These are phyloP conservation scores for Salinomyces thailandicus DNA, from an alignment of 2,329 filamentous ascomycete genomes.

Conservation along the genomic window DNA sequence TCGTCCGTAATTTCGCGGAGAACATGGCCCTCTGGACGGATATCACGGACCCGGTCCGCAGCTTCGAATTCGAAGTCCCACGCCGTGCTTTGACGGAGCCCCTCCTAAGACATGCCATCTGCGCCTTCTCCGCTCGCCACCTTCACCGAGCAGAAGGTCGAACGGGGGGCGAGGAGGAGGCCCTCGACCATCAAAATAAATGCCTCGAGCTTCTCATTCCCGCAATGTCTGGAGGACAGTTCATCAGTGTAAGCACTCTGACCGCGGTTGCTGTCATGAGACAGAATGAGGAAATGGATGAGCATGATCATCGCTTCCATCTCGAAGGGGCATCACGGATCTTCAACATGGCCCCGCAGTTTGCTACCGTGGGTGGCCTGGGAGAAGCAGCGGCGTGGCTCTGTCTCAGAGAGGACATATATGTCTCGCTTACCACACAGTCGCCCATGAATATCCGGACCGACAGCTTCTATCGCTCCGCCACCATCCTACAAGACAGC, in stretches of 20 bases:
- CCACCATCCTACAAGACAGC: constrained; percentile 6
- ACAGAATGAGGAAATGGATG: constrained; percentile 39
- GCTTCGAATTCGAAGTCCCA: constrained; percentile 38
- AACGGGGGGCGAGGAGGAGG: constrained; percentile 30
- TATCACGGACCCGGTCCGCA: constrained; percentile 7
- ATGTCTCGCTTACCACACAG: constrained; percentile 29
- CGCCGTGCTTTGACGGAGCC: constrained; percentile 37
- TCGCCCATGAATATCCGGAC: constrained; percentile 24
- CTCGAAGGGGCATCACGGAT: constrained; percentile 31
- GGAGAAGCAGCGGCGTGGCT: constrained; percentile 34
- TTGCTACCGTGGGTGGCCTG: constrained; percentile 29
- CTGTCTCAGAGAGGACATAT: constrained; percentile 32
- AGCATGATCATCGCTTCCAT: constrained; percentile 30
- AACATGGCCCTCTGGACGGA: constrained; percentile 13
- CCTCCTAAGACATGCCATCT: constrained; percentile 38
- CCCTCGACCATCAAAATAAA: constrained; percentile 35
- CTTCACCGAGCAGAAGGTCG: constrained; percentile 29
- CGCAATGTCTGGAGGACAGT: constrained; percentile 33
- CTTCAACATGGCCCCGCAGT: constrained; percentile 29
- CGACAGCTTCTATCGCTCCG: constrained; percentile 11
- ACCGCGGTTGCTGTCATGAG: constrained; percentile 41
- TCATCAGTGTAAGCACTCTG: constrained; percentile 38
- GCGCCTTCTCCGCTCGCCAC: constrained; percentile 38
- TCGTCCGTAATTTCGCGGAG: constrained; percentile 10
- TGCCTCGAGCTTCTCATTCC: constrained; percentile 39